A percentile compares a stretch with the other conserved stretches of the same genome.
Conservation (phyloP, 148 eudicot species). For the Limonium bicolor region DNA sequence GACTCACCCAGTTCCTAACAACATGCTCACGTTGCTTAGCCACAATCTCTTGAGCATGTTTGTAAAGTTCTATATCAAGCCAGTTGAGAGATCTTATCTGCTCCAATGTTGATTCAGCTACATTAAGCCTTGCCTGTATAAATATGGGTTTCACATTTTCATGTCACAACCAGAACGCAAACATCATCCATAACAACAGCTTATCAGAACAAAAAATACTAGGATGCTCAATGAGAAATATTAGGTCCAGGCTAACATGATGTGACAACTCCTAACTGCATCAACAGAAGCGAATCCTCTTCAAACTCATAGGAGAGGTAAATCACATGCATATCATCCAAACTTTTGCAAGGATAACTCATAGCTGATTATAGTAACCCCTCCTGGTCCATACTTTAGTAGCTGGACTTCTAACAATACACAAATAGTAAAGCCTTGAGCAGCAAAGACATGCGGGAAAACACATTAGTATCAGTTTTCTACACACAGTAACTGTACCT, state of each 20-base stretch:
- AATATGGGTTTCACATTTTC: neutral
- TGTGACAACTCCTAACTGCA: no score
- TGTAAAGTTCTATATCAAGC: constrained; percentile 76
- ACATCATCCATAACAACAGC: neutral
- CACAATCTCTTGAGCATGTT: constrained; percentile 55
- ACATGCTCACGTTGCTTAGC: constrained; percentile 34
- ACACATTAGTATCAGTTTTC: neutral
- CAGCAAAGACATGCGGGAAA: neutral
- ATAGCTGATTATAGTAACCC: no score
- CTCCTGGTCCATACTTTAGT: no score
- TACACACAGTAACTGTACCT: constrained; percentile 29
- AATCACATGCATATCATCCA: no score
- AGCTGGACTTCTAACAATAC: no score
- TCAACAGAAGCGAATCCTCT: no score
- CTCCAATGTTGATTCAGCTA: constrained; percentile 47
- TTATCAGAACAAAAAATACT: no score
- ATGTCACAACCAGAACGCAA: neutral
- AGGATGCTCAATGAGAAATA: no score
- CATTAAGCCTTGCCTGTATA: constrained; percentile 53
- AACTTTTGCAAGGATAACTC: no score
- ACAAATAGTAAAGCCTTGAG: neutral
- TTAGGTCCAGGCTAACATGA: no score
- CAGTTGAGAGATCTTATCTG: constrained; percentile 52
- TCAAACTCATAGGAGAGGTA: no score
- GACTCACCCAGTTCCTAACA: constrained; percentile 23